Percentiles rank a stretch among this genome's conserved stretches.
phyloP scores from a whole-genome alignment of 805 yeast species.

The Barnettozyma vustinii region DNA sequence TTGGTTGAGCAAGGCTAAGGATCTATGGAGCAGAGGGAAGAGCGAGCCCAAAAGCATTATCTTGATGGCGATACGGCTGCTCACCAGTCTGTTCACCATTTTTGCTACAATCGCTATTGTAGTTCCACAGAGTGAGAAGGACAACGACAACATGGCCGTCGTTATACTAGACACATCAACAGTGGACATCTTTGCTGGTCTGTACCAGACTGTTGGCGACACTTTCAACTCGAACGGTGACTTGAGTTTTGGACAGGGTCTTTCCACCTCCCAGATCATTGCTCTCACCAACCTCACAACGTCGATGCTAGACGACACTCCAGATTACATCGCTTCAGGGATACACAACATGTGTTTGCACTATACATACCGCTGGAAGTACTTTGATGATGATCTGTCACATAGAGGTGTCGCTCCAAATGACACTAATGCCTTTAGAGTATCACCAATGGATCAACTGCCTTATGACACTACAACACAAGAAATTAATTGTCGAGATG shows the following conservation, averaged over 20 bases:
- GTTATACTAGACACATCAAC: conserved; percentile 44
- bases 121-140: conserved; percentile 9
- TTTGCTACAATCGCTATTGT: conserved; percentile 11
- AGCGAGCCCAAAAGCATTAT: conserved; percentile 1
- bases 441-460: conserved; percentile 2
- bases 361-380: conserved; percentile 10
- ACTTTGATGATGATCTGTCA: not conserved
- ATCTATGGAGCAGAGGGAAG: not conserved
- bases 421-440: not conserved
- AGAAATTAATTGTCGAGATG: not conserved
- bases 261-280: conserved; percentile 12
- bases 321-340: conserved; percentile 9
- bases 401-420: not conserved
- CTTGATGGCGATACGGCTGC: not conserved
- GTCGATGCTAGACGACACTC: conserved; percentile 16
- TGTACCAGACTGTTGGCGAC: conserved; percentile 39
- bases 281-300: conserved; percentile 23
- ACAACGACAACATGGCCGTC: conserved; percentile 10
- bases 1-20: not conserved
- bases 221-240: conserved; percentile 25
- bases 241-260: conserved; percentile 22
- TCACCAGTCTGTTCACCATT: conserved; percentile 3
- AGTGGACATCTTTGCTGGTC: conserved; percentile 47
- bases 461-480: not conserved
- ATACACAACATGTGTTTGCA: conserved; percentile 8